Percentiles rank a stretch among this genome's conserved stretches.
Evolutionary conservation across 495 filamentous ascomycete genomes (phyloP).

Genomic region (Trichoderma gamsii): DNA sequence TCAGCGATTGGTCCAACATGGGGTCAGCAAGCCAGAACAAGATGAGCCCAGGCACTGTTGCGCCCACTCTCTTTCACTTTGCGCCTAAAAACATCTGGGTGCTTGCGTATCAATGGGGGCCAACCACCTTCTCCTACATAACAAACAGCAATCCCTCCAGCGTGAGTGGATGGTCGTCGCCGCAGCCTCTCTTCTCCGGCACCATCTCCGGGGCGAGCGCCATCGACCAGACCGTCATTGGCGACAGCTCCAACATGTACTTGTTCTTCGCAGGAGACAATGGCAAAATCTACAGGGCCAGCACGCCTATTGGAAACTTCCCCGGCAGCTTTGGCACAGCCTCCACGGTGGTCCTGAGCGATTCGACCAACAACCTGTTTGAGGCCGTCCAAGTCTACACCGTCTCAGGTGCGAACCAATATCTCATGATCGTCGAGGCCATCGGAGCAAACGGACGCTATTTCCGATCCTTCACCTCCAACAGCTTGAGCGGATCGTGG

Average conservation of each 20-base stretch:
- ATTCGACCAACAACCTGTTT: slow-evolving; percentile 50
- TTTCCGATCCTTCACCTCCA: slow-evolving; percentile 59
- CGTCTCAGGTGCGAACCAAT: slow-evolving; percentile 44
- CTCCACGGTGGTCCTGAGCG: slow-evolving; percentile 44
- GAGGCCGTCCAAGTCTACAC: slow-evolving; percentile 62
- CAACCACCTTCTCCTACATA: slow-evolving; percentile 51
- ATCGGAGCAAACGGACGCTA: slow-evolving; percentile 53
- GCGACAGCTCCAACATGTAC: slow-evolving; percentile 52
- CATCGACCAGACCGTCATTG: slow-evolving; percentile 58
- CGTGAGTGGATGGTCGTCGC: slow-evolving; percentile 48
- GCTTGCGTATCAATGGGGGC: slow-evolving; percentile 56
- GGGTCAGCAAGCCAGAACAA: slow-evolving; percentile 45
- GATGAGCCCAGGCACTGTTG: slow-evolving; percentile 47
- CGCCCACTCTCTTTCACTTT: slow-evolving; percentile 58
- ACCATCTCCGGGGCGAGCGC: slow-evolving; percentile 43
- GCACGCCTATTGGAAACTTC: slow-evolving; percentile 54
- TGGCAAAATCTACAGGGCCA: slow-evolving; percentile 56
- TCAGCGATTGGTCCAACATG: slow-evolving; percentile 52
- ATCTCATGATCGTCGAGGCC: slow-evolving; percentile 61
- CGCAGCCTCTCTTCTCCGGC: slow-evolving; percentile 50
- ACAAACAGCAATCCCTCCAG: slow-evolving; percentile 54
- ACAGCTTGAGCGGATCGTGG: slow-evolving; percentile 48
- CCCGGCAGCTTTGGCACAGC: slow-evolving; percentile 50
- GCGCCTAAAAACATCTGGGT: slow-evolving; percentile 54
- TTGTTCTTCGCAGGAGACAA: slow-evolving; percentile 63